These are phyloP conservation scores for Gastrolobium bilobum DNA, from an alignment of 306 rosid species.

Conservation along the genomic window DNA sequence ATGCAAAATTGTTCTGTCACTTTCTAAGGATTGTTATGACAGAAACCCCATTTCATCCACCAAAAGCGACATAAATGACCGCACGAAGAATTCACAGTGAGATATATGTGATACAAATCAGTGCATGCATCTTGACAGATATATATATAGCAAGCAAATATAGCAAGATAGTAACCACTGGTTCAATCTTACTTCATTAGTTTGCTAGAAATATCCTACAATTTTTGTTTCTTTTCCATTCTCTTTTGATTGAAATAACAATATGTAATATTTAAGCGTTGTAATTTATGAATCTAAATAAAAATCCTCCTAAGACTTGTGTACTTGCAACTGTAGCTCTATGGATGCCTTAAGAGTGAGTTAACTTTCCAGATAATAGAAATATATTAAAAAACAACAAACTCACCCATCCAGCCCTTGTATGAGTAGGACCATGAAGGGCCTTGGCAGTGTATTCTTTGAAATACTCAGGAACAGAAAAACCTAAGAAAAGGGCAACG, in stretches of 20 bases:
- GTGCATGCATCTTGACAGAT: not conserved
- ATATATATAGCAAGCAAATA: too few relatives aligned
- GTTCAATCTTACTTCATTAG: not conserved
- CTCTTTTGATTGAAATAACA: not conserved
- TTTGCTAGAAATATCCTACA: not conserved
- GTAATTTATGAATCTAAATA: not conserved
- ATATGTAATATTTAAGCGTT: not conserved
- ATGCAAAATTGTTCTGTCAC: slow-evolving; percentile 34
- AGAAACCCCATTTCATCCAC: not conserved
- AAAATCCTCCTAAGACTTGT: not conserved
- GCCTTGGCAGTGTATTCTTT: slow-evolving; percentile 88
- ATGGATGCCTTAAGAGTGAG: not conserved
- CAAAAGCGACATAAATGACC: not conserved
- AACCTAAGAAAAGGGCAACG: slow-evolving; percentile 87
- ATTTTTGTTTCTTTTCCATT: not conserved
- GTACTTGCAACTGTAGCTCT: too few relatives aligned
- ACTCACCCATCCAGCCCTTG: slow-evolving; percentile 98
- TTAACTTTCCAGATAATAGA: slow-evolving; percentile 17
- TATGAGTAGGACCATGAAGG: slow-evolving; percentile 91
- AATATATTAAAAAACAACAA: slow-evolving; percentile 41
- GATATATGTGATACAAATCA: not conserved
- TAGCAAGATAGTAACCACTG: not conserved
- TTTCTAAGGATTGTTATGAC: not conserved
- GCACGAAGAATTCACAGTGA: not conserved
- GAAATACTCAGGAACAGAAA: slow-evolving; percentile 92